Base-by-base conservation (phyloP, 2,329 filamentous ascomycete species). In the Colletotrichum caudatum region DNA sequence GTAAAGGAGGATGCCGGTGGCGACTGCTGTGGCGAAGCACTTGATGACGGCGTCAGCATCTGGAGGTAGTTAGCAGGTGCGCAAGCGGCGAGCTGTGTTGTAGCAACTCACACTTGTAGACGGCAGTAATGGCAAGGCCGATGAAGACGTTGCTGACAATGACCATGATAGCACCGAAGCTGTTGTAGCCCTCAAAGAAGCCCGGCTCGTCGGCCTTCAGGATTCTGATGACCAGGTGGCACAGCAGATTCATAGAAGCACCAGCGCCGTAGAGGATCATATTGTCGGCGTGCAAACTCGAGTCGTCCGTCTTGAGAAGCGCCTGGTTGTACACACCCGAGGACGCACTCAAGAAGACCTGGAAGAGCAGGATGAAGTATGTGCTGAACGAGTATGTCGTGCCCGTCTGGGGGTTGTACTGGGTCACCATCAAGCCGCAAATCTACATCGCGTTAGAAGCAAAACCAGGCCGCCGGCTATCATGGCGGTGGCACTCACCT, bases 301-400 rank as follows among this genome's bases (percentile, higher is more conserved):
- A 77, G 58, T 77, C 75, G 39, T 77, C 76, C 59, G 71, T 74
- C 72, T 80, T 78, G 41, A 80, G 74, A 33, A 81, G 75, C 12
- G 74, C 75, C 74, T 81, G 80, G 70, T 81, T 81, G 68, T 80
- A 80, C 18, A 81, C 79, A 41, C 79, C 77, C 12, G 79, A 76
- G 5, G 76, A 67, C 3, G 79, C 78, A 57, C 78, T 78, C 41
- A 81, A 71, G 51, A 77, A 78, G 23, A 78, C 77, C 66, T 80
- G 78, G 64, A 80, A 77, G 33, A 78, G 64, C 37, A 81, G 74
- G 26, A 81, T 75, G 56, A 77, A 64, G 66, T 80, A 81, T 5
- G 78, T 80, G 26, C 74, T 73, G 41, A 77, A 51, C 0, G 79
- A 71, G 57, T 80, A 80, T 8, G 75, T 74, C 6, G 75, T 75